Conservation (phyloP, 768 basidiomycete species). For the Rhizopogon sp. region DNA sequence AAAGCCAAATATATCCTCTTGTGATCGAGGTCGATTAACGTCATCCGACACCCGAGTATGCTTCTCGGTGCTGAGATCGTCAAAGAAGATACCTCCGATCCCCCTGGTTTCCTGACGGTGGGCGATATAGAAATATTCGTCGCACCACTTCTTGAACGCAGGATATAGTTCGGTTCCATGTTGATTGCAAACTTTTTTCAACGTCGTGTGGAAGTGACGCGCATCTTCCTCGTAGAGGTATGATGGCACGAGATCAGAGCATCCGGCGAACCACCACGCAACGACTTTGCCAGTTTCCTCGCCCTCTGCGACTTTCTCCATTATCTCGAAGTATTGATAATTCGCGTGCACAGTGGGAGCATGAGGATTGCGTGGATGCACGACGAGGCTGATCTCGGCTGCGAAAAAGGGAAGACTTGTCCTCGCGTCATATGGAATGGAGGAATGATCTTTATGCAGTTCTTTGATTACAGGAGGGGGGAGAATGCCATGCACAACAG, state of each 20-base stretch:
- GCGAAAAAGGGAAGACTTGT: conserved; percentile 87
- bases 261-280: conserved; percentile 99
- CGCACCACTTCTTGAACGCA: conserved; percentile 92
- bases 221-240: conserved; percentile 90
- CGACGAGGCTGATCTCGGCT: conserved; percentile 85
- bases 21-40: conserved; percentile 45
- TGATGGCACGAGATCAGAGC: conserved; percentile 89
- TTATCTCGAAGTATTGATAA: conserved; percentile 96
- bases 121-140: conserved; percentile 92
- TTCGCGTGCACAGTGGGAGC: conserved; percentile 94
- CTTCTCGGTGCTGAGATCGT: conserved; percentile 70
- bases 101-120: conserved; percentile 86
- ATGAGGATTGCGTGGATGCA: conserved; percentile 92
- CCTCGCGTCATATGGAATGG: conserved; percentile 59
- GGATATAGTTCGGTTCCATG: conserved; percentile 68
- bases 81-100: conserved; percentile 94
- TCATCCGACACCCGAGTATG: conserved; percentile 57
- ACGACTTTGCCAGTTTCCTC: conserved; percentile 48
- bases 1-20: conserved; percentile 74
- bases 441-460: conserved; percentile 90
- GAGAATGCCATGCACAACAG: conserved; percentile 82
- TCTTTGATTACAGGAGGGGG: conserved; percentile 87
- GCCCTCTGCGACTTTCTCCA: conserved; percentile 38
- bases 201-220: conserved; percentile 74
- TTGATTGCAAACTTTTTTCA: conserved; percentile 71